A percentile compares a stretch with the other conserved stretches of the same genome.
These are phyloP conservation scores for Apophysomyces trapeziformis DNA, from an alignment of 371 early-diverging fungal species.

Conservation along the genomic window DNA sequence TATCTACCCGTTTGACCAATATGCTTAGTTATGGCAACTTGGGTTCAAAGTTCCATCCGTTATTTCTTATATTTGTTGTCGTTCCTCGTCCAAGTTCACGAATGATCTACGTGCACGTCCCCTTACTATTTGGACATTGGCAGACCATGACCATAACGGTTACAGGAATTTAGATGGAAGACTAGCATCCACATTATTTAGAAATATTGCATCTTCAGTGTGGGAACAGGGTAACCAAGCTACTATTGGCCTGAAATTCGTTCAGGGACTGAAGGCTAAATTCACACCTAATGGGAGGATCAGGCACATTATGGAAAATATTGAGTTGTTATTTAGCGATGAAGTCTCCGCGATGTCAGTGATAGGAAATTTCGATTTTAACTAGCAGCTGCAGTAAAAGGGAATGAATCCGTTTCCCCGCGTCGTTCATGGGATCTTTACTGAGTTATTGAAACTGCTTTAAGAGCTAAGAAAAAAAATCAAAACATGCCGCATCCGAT, in stretches of 20 bases:
- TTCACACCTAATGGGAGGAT: not conserved
- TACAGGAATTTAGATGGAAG: slow-evolving; percentile 16
- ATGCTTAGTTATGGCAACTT: slow-evolving; percentile 21
- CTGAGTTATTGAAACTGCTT: too few species aligned
- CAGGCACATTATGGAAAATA: not conserved
- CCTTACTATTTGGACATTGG: slow-evolving; percentile 22
- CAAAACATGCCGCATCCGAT: too few species aligned
- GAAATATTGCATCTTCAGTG: slow-evolving; percentile 19
- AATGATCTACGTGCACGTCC: not conserved
- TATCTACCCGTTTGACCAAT: slow-evolving; percentile 26
- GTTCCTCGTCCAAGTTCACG: slow-evolving; percentile 21
- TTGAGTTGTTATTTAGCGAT: not conserved
- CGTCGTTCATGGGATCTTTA: too few species aligned
- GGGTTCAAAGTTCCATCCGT: slow-evolving; percentile 19
- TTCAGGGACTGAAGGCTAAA: not conserved
- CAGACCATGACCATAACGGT: slow-evolving; percentile 13
- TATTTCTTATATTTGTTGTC: slow-evolving; percentile 20
- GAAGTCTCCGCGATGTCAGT: not conserved
- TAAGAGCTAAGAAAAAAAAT: too few species aligned
- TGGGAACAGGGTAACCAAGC: slow-evolving; percentile 22
- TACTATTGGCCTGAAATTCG: not conserved
- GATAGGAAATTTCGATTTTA: not conserved
- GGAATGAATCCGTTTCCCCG: too few species aligned
- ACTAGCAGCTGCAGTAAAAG: not conserved
- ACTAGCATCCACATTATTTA: slow-evolving; percentile 22